Base-by-base conservation (phyloP, 1,284 basidiomycete genomes). In the Cryptococcus sp. region DNA sequence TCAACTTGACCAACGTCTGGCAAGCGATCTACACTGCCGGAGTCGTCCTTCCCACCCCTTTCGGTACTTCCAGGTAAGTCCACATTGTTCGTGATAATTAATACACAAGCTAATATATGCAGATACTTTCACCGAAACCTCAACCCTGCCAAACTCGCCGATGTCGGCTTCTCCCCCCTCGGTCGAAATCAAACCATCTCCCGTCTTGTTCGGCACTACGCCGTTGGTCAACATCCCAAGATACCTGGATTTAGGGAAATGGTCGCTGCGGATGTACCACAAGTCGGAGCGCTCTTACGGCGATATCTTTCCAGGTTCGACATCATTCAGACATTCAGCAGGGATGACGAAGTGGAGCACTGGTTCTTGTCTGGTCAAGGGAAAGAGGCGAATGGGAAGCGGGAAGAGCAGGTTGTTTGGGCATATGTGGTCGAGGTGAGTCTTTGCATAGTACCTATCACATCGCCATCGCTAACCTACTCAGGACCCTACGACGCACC, bases 1-100 rank as follows among this genome's bases (percentile, higher is more conserved):
- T 89, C 55, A 84, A 98, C 70, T 77, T 97, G 18, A 80, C 82
- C 53, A 87, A 91, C 42, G 79, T 95, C 44, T 98, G 97, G 77
- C 95, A 99, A 73, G 95, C 95, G 4, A 88, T 98, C 49, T 98
- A 98, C 72, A 99, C 95, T 0, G 93, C 82, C 24, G 91, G 93
- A 6, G 82, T 90, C 16, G 82, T 93, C 31, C 76, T 97, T 22
- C 92, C 92, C 7, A 95, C 92, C 0, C 93, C 93, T 0, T 81
- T 95, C 22, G 82, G 87, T 4, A 84, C 83, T 12, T 91, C 86
- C 71, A 78, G 84, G 82, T 85, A 63, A 52, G 79, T 72, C 12
- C 9, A 31, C 28, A 28, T 24, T 18, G 4, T 41, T 19, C 25
- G 12, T 28, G n/a, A 6, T 7, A 19, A 12, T 5, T 19, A n/a